Conservation (phyloP, 768 basidiomycete genomes). For the Suillus placidus region DNA sequence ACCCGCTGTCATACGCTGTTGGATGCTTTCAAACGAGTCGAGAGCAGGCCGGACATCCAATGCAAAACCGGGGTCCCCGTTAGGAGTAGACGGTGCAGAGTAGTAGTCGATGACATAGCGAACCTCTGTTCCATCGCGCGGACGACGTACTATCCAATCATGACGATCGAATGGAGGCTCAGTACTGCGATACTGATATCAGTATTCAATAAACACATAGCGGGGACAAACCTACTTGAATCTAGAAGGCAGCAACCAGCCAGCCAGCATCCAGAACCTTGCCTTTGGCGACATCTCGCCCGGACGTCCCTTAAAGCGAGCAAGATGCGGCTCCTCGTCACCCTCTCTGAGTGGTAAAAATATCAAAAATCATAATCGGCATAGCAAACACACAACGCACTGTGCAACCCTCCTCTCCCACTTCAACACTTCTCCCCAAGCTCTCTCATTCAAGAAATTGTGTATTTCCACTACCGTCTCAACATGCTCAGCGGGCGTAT, state of each 20-base stretch:
- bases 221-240: slow-evolving; percentile 70
- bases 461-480: slow-evolving; percentile 99
- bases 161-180: slow-evolving; percentile 97
- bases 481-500: slow-evolving; percentile 94
- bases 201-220: background rate
- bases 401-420: slow-evolving; percentile 75
- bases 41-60: slow-evolving; percentile 95
- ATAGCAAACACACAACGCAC: slow-evolving; percentile 20
- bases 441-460: slow-evolving; percentile 96
- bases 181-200: slow-evolving; percentile 48
- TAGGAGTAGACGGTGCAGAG: slow-evolving; percentile 83
- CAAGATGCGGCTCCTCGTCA: slow-evolving; percentile 69
- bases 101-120: slow-evolving; percentile 99
- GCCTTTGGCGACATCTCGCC: slow-evolving; percentile 96
- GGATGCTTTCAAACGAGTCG: slow-evolving; percentile 78
- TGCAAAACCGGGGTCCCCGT: slow-evolving; percentile 93
- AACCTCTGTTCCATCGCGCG: slow-evolving; percentile 76
- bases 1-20: slow-evolving; percentile 69
- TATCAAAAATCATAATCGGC: slow-evolving; percentile 6
- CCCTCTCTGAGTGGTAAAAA: slow-evolving; percentile 40
- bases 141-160: slow-evolving; percentile 93
- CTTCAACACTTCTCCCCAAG: slow-evolving; percentile 91
- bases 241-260: slow-evolving; percentile 83
- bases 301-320: slow-evolving; percentile 86
- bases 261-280: slow-evolving; percentile 80